Percentiles rank a stretch among this genome's conserved stretches.
These are phyloP conservation scores for Lepidium sativum DNA, from an alignment of 345 rosid species.

Conservation along the genomic window DNA sequence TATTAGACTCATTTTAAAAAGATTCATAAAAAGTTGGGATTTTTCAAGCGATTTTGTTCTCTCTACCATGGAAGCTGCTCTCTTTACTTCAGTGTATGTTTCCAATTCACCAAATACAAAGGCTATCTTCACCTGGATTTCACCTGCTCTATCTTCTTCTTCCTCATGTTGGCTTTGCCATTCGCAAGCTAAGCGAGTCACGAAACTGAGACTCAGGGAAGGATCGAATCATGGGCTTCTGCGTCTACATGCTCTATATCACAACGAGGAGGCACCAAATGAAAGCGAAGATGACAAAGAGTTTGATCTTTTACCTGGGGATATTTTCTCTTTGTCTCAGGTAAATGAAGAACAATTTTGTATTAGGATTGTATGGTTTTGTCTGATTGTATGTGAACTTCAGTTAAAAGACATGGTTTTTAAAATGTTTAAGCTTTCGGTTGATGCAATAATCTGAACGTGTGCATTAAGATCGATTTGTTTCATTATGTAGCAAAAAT, in stretches of 20 bases:
- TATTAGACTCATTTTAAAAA: neutral
- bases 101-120: conserved; percentile 35
- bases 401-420: neutral
- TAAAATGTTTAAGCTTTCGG: neutral
- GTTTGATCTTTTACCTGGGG: conserved; percentile 35
- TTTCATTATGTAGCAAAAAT: conserved; percentile 45
- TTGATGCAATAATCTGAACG: neutral
- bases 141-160: conserved; percentile 28
- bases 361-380: neutral
- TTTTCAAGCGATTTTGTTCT: neutral
- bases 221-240: conserved; percentile 28
- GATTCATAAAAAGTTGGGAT: neutral
- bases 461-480: conserved; percentile 28
- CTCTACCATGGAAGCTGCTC: conserved; percentile 42
- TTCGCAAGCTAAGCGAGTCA: conserved; percentile 26
- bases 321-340: conserved; percentile 39
- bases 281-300: conserved; percentile 41
- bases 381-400: neutral
- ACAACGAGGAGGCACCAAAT: conserved; percentile 34
- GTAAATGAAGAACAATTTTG: conserved; percentile 22
- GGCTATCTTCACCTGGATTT: conserved; percentile 14
- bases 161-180: conserved; percentile 20
- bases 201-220: conserved; percentile 33
- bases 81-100: conserved; percentile 30
- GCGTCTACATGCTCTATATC: conserved; percentile 35